Evolutionary conservation across 2,329 filamentous ascomycete genomes (phyloP).

Genomic region (Tolypocladium endophyticum): DNA sequence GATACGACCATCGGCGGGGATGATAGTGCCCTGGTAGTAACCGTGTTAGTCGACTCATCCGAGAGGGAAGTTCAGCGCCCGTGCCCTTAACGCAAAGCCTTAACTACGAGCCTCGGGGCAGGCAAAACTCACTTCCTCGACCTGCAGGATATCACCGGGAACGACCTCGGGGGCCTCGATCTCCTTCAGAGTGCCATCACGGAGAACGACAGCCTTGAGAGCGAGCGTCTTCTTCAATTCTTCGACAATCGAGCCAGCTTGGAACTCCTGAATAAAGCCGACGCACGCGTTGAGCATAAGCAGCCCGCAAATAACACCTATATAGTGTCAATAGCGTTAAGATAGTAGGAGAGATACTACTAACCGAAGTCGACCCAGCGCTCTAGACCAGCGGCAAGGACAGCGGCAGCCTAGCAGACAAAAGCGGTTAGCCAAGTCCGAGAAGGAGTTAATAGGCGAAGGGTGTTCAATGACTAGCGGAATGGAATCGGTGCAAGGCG

Average conservation of each 20-base stretch:
- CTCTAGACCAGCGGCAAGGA: slow-evolving; percentile 72
- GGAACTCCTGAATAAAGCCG: slow-evolving; percentile 82
- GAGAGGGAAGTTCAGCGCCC: background rate
- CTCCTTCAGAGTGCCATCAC: slow-evolving; percentile 67
- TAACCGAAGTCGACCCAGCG: slow-evolving; percentile 93
- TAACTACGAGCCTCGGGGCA: background rate
- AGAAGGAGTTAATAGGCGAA: too few relatives aligned
- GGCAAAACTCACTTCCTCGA: slow-evolving; percentile 50
- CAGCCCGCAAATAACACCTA: slow-evolving; percentile 77
- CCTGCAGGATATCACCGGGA: slow-evolving; percentile 79
- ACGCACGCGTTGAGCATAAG: slow-evolving; percentile 76
- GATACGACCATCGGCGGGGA: slow-evolving; percentile 79
- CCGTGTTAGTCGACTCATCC: background rate
- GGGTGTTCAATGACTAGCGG: background rate
- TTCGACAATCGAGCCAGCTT: slow-evolving; percentile 82
- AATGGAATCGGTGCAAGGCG: background rate
- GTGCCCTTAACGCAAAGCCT: background rate
- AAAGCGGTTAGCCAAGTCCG: slow-evolving; percentile 13
- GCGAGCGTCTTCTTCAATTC: slow-evolving; percentile 86
- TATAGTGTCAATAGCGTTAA: too few relatives aligned
- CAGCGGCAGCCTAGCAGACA: slow-evolving; percentile 50
- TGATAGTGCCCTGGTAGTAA: slow-evolving; percentile 58
- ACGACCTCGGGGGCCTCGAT: slow-evolving; percentile 77
- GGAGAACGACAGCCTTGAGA: slow-evolving; percentile 76
- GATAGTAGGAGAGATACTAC: too few relatives aligned